Base-by-base conservation (phyloP, 257 asterid genomes). In the Solanum bulbocastanum region DNA sequence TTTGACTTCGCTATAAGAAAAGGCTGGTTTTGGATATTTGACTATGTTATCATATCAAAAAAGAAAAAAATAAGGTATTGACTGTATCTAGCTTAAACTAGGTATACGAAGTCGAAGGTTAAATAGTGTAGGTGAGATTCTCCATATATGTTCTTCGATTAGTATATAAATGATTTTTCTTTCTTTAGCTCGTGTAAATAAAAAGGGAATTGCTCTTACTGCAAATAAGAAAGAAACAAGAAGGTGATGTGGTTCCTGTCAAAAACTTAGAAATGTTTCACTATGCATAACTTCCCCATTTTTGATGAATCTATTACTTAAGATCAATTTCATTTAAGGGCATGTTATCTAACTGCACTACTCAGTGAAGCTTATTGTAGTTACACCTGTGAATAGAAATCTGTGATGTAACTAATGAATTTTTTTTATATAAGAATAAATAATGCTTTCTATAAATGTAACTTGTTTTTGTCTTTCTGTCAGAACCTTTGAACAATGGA, bases 401-500 rank as follows among this genome's bases (percentile, higher is more conserved):
- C 69, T 46, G 69, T 18, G 11, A 20, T 5, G 30, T 49, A 82
- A 82, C 42, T 82, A 82, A 18, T 49, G 18, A 5, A 3, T 0
- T 5, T 9, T 49, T 40, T 49, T 82, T 15, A 3, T 18, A 18
- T 44, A 82, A 46, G 69, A 82, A 49, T 18, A 82, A 16, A 30
- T 46, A 30, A 30, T 82, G 27, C 20, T 30, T 30, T 82, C 32
- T 46, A 52, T 49, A 30, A 82, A 30, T 83, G 62, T 87, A 23
- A 62, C 82, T 23, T 62, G 32, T 84, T 89, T 52, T 71, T 72
- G 87, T 86, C 79, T 33, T 78, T 65, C 37, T 86, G 89, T 71
- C 95, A 97, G 99, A 88, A 83, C 62, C 89, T 86, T 87, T 97
- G 92, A 90, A 92, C 16, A 96, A 95, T 89, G 99, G 99, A 90